These are phyloP conservation scores for Chaetomiaceae sp. DNA, from an alignment of 2,329 filamentous ascomycete species.

Conservation along the genomic window DNA sequence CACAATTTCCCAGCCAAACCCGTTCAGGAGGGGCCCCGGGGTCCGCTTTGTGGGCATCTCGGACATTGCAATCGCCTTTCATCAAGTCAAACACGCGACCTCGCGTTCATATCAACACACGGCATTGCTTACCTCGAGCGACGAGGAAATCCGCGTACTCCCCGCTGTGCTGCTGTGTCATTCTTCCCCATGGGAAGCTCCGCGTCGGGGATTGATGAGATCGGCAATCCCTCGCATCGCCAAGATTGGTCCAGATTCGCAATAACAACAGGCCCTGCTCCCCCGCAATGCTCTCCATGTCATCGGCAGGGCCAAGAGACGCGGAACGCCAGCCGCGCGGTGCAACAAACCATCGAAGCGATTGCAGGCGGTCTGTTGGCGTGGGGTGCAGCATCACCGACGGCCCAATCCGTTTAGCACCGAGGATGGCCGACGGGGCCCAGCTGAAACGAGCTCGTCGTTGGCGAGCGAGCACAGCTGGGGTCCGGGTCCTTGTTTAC, in stretches of 20 bases:
- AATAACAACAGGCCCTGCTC: background rate
- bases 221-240: conserved; percentile 1
- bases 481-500: too few relatives aligned
- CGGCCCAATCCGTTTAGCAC: conserved; percentile 4
- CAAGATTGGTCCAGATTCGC: conserved; percentile 4
- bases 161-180: too few relatives aligned
- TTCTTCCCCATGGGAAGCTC: background rate
- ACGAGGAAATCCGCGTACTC: too few relatives aligned
- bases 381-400: conserved; percentile 12
- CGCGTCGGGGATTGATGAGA: background rate
- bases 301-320: background rate
- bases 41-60: conserved; percentile 12
- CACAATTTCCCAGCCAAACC: conserved; percentile 4
- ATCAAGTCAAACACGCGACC: background rate
- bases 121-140: background rate
- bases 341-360: background rate
- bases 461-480: background rate
- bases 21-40: conserved; percentile 2
- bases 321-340: background rate
- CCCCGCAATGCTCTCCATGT: conserved; percentile 11
- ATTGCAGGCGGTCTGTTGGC: background rate
- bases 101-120: background rate
- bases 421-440: too few relatives aligned
- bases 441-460: conserved; percentile 5
- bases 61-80: conserved; percentile 10